phyloP scores from a whole-genome alignment of 495 filamentous ascomycete species.

The Penicillium simplicissimum region DNA sequence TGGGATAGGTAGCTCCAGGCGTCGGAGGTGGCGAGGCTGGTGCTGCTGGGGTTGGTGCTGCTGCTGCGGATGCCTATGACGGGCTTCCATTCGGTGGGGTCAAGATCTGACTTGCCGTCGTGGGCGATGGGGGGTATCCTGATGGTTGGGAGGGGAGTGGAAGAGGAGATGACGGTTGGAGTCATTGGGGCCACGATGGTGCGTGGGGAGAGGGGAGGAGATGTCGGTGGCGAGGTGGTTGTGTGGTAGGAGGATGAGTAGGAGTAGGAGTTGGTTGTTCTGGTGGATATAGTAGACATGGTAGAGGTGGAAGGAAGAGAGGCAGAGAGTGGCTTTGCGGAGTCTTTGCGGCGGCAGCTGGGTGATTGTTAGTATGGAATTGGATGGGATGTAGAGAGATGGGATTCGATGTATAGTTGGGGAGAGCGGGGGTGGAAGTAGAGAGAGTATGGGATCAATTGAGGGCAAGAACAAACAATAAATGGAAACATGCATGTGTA shows the following conservation, averaged over 20 bases:
- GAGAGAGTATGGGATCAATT: slow-evolving; percentile 2
- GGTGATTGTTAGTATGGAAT: slow-evolving; percentile 6
- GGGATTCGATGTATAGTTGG: neutral
- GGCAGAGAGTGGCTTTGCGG: slow-evolving; percentile 49
- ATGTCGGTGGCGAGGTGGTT: slow-evolving; percentile 33
- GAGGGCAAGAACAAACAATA: neutral
- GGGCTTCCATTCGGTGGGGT: slow-evolving; percentile 61
- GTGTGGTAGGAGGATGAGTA: slow-evolving; percentile 1
- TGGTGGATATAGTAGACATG: slow-evolving; percentile 14
- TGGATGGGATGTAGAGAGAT: slow-evolving; percentile 4
- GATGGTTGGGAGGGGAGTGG: slow-evolving; percentile 21
- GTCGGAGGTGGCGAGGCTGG: slow-evolving; percentile 42
- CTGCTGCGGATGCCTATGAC: slow-evolving; percentile 34
- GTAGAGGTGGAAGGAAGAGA: slow-evolving; percentile 35
- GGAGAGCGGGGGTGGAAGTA: slow-evolving; percentile 7
- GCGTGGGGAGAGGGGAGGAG: slow-evolving; percentile 41
- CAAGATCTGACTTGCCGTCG: slow-evolving; percentile 51
- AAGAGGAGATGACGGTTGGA: slow-evolving; percentile 35
- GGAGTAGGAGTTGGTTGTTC: neutral
- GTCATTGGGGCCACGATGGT: slow-evolving; percentile 48
- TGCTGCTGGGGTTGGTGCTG: neutral
- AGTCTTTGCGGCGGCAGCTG: slow-evolving; percentile 57
- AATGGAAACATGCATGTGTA: neutral
- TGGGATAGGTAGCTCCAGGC: slow-evolving; percentile 52
- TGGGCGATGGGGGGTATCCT: slow-evolving; percentile 47